Percentiles rank a stretch among this genome's conserved stretches.
These are phyloP conservation scores for Collybiopsis luxurians DNA, from an alignment of 768 basidiomycete species.

Conservation along the genomic window DNA sequence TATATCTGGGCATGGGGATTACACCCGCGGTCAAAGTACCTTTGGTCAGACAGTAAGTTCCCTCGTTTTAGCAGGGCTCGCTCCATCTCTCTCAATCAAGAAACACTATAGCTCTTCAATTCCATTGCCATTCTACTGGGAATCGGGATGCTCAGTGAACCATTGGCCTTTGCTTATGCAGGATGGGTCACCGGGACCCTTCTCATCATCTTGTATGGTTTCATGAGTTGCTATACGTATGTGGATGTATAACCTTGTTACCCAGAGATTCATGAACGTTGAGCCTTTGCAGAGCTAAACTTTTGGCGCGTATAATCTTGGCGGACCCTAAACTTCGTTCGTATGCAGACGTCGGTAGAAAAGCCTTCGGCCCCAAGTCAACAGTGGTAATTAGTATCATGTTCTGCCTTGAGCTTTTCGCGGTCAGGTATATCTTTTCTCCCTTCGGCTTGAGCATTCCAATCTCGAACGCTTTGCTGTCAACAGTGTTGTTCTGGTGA, in stretches of 20 bases:
- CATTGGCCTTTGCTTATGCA: constrained; percentile 87
- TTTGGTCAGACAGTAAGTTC: constrained; percentile 67
- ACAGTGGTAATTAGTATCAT: constrained; percentile 63
- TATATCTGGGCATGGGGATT: constrained; percentile 26
- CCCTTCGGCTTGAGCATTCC: background rate
- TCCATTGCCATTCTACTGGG: constrained; percentile 83
- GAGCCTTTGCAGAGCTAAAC: constrained; percentile 74
- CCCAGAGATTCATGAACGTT: too few species aligned
- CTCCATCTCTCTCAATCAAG: background rate
- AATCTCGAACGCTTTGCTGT: background rate
- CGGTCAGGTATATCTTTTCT: constrained; percentile 55
- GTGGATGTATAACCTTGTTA: too few species aligned
- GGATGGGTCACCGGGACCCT: constrained; percentile 83
- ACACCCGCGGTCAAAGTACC: constrained; percentile 58
- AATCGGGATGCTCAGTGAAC: constrained; percentile 86
- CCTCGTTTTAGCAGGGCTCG: background rate
- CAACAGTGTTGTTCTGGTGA: constrained; percentile 78
- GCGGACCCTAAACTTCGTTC: constrained; percentile 69
- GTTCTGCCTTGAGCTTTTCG: constrained; percentile 87
- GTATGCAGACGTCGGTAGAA: constrained; percentile 87
- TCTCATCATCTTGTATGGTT: constrained; percentile 74
- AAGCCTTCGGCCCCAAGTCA: constrained; percentile 80
- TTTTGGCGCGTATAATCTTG: constrained; percentile 75
- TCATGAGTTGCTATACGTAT: constrained; percentile 86
- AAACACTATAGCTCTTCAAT: constrained; percentile 69